Evolutionary conservation across 768 basidiomycete species (phyloP).

Genomic region (Lactarius sanguifluus): DNA sequence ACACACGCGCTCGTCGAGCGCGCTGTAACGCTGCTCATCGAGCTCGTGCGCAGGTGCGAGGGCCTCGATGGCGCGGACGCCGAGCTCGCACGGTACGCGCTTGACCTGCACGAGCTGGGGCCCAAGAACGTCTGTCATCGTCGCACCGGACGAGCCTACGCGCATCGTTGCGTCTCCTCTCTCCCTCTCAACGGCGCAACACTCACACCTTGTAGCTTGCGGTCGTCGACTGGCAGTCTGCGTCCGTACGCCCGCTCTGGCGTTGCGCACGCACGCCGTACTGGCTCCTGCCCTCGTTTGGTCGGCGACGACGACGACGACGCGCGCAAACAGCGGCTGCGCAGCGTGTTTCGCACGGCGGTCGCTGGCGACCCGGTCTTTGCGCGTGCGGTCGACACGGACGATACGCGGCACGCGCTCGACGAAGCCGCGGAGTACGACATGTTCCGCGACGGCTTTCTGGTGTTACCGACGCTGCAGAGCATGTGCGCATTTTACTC

Average conservation of each 20-base stretch:
- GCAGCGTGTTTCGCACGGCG: slow-evolving; percentile 32
- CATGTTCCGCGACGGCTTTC: slow-evolving; percentile 38
- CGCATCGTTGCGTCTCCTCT: slow-evolving; percentile 33
- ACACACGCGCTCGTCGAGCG: slow-evolving; percentile 36
- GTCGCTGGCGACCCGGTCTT: slow-evolving; percentile 33
- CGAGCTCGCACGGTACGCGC: slow-evolving; percentile 35
- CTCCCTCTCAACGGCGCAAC: neutral
- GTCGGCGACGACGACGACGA: slow-evolving; percentile 28
- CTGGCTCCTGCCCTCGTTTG: slow-evolving; percentile 36
- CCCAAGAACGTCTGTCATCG: slow-evolving; percentile 37
- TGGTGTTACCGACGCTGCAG: slow-evolving; percentile 38
- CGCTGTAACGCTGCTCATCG: slow-evolving; percentile 34
- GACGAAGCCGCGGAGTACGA: slow-evolving; percentile 38
- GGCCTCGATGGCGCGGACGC: slow-evolving; percentile 38
- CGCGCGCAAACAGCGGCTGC: slow-evolving; percentile 28
- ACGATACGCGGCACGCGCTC: slow-evolving; percentile 36
- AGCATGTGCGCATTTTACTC: slow-evolving; percentile 34
- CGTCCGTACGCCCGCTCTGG: slow-evolving; percentile 36
- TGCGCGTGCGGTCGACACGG: slow-evolving; percentile 34
- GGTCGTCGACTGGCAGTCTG: slow-evolving; percentile 36
- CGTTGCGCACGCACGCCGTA: slow-evolving; percentile 37
- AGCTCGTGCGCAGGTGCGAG: slow-evolving; percentile 34
- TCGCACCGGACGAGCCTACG: slow-evolving; percentile 34
- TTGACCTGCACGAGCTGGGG: slow-evolving; percentile 36
- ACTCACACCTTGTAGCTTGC: slow-evolving; percentile 27